Evolutionary conservation across 495 filamentous ascomycete genomes (phyloP).

Genomic region (Recurvomyces mirabilis): DNA sequence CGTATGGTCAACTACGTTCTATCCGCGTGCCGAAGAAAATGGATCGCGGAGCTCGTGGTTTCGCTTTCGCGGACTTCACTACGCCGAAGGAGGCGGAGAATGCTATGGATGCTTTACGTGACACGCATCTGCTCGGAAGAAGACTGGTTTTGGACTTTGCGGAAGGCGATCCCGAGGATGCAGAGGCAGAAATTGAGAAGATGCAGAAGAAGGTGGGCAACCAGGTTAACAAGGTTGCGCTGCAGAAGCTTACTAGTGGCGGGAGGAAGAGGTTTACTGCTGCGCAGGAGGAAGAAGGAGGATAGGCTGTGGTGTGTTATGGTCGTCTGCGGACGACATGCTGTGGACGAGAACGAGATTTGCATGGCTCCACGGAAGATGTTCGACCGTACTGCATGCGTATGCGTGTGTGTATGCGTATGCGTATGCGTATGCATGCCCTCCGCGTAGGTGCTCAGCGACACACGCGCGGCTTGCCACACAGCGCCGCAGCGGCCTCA

Average conservation of each 20-base stretch:
- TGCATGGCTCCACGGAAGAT: too few relatives aligned
- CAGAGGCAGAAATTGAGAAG: slow-evolving; percentile 88
- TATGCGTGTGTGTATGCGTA: too few relatives aligned
- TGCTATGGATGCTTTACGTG: slow-evolving; percentile 77
- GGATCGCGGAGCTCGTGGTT: slow-evolving; percentile 74
- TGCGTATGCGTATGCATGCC: too few relatives aligned
- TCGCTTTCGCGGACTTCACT: slow-evolving; percentile 93
- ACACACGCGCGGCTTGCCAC: too few relatives aligned
- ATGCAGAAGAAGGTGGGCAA: slow-evolving; percentile 90
- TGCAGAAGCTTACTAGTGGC: slow-evolving; percentile 71
- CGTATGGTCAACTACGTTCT: slow-evolving; percentile 83
- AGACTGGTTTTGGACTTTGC: slow-evolving; percentile 84
- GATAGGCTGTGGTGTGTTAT: too few relatives aligned
- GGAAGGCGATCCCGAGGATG: slow-evolving; percentile 69
- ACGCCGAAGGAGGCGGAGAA: slow-evolving; percentile 86
- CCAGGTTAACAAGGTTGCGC: slow-evolving; percentile 75
- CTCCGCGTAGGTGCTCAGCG: too few relatives aligned
- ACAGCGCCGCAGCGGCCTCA: too few relatives aligned
- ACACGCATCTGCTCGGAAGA: slow-evolving; percentile 86
- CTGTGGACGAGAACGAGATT: too few relatives aligned
- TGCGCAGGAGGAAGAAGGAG: slow-evolving; percentile 50
- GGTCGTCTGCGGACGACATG: too few relatives aligned
- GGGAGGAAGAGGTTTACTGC: slow-evolving; percentile 83
- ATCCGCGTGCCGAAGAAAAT: slow-evolving; percentile 93
- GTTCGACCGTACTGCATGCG: too few relatives aligned